Conservation (phyloP, 257 asterid species). For the Solanum tarijense region DNA sequence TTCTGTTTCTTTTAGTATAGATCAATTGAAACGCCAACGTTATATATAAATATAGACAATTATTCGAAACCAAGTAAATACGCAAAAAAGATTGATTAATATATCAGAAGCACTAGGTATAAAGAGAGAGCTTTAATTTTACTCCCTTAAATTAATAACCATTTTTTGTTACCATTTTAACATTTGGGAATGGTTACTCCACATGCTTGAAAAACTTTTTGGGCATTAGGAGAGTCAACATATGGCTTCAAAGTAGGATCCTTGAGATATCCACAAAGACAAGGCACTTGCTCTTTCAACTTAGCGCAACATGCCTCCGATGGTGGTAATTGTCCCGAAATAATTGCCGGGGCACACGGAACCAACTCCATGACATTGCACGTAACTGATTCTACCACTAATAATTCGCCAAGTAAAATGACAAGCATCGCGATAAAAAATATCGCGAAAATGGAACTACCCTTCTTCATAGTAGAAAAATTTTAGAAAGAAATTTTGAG, state of each 20-base stretch:
- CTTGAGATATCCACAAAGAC: slow-evolving; percentile 15
- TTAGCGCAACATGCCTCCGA: slow-evolving; percentile 4
- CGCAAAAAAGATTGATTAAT: background rate
- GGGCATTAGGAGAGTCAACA: slow-evolving; percentile 10
- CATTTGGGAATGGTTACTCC: slow-evolving; percentile 1
- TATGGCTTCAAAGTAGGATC: slow-evolving; percentile 8
- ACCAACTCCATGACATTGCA: background rate
- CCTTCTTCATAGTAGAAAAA: background rate
- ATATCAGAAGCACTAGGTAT: background rate
- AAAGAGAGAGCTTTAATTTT: background rate
- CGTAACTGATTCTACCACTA: background rate
- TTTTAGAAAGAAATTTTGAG: too few species aligned
- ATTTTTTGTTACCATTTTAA: background rate
- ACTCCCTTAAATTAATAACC: background rate
- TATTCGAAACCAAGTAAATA: background rate
- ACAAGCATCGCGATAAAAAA: background rate
- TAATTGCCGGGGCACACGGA: slow-evolving; percentile 5
- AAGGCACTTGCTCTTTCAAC: slow-evolving; percentile 9
- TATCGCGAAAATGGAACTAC: background rate
- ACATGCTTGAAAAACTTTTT: slow-evolving; percentile 8
- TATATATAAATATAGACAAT: background rate
- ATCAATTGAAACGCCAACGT: too few species aligned
- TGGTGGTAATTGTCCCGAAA: background rate
- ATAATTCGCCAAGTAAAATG: background rate
- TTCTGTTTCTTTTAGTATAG: too few species aligned